Evolutionary conservation across 352 stramenopile genomes (phyloP), one percentile per base, ranked within the genome.

Genomic region (Phytophthora europaea): DNA sequence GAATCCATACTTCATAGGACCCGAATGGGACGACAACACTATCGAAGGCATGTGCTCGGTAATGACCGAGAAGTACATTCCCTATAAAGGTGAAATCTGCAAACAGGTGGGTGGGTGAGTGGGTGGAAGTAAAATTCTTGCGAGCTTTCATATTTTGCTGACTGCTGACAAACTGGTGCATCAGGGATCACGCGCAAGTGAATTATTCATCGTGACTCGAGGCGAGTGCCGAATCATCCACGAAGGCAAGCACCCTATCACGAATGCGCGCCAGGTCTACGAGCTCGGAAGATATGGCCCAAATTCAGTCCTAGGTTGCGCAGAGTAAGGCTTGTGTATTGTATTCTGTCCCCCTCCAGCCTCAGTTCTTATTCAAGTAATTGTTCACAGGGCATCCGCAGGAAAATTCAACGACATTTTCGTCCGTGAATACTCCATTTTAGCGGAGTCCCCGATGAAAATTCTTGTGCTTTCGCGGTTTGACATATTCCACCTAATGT

Each of bases 31-130:
- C 67, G 82, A 87, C 65, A 89, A 89, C 40, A 95, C 87, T 38
- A 93, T 95, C 52, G 84, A 94, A 67, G 86, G 84, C 33, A 94
- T 95, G 87, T 95, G 89, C 51, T 90, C 85, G 0, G 89, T 95
- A 38, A 95, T 95, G 89, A 85, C 81, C 1, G 89, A 95, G 56
- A 95, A 95, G 60, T 91, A 92, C 55, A 83, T 94, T 50, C 74
- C 89, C 1, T 94, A 85, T 51, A 76, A 71, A 36, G 79, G 81
- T 16, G 87, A 94, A 66, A 89, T 95, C 34, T 95, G 87, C 73
- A 93, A 93, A 55, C 89, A 95, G 79, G 84, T 90, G 53, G 73
- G 82, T 90, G 53, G 20, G 53, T 20, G 26, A 4, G 45, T 26
- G 3, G 20, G 33, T 3, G 12, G n/a, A 15, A 48, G 54, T 6